These are phyloP conservation scores for Alternaria hordeiaustralica DNA, from an alignment of 2,329 filamentous ascomycete species.

Conservation along the genomic window DNA sequence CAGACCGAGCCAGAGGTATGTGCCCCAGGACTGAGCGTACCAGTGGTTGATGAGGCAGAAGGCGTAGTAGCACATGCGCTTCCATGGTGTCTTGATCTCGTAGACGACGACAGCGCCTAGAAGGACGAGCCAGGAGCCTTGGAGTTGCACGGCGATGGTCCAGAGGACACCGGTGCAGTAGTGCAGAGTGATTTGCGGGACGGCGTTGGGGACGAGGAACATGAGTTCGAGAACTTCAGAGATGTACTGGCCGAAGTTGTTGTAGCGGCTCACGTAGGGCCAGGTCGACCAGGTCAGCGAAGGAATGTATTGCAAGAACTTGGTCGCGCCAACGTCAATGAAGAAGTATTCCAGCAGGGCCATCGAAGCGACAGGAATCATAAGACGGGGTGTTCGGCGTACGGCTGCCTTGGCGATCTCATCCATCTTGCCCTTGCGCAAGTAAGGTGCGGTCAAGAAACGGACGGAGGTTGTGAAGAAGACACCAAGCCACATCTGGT, in stretches of 20 bases:
- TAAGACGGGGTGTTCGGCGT: slow-evolving; percentile 53
- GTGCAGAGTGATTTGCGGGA: slow-evolving; percentile 56
- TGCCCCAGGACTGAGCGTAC: slow-evolving; percentile 57
- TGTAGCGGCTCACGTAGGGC: slow-evolving; percentile 53
- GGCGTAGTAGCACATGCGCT: slow-evolving; percentile 54
- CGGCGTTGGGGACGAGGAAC: slow-evolving; percentile 57
- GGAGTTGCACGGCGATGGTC: slow-evolving; percentile 59
- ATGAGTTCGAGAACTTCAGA: slow-evolving; percentile 54
- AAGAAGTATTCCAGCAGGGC: slow-evolving; percentile 57
- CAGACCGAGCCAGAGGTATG: slow-evolving; percentile 55
- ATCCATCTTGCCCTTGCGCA: slow-evolving; percentile 52
- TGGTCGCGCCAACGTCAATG: slow-evolving; percentile 53
- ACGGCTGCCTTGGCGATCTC: slow-evolving; percentile 55
- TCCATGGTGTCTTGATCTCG: slow-evolving; percentile 55
- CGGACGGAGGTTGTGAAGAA: slow-evolving; percentile 59
- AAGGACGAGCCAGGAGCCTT: slow-evolving; percentile 56
- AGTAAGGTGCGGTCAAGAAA: slow-evolving; percentile 53
- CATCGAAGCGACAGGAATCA: slow-evolving; percentile 55
- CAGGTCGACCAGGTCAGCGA: slow-evolving; percentile 57
- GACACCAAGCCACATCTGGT: slow-evolving; percentile 57
- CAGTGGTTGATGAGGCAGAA: slow-evolving; percentile 55
- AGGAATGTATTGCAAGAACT: slow-evolving; percentile 54
- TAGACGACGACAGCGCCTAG: slow-evolving; percentile 53
- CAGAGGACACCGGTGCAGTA: slow-evolving; percentile 59
- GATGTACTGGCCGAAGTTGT: slow-evolving; percentile 53